These are phyloP conservation scores for Platismatia glauca DNA, from an alignment of 495 filamentous ascomycete genomes.

Conservation along the genomic window DNA sequence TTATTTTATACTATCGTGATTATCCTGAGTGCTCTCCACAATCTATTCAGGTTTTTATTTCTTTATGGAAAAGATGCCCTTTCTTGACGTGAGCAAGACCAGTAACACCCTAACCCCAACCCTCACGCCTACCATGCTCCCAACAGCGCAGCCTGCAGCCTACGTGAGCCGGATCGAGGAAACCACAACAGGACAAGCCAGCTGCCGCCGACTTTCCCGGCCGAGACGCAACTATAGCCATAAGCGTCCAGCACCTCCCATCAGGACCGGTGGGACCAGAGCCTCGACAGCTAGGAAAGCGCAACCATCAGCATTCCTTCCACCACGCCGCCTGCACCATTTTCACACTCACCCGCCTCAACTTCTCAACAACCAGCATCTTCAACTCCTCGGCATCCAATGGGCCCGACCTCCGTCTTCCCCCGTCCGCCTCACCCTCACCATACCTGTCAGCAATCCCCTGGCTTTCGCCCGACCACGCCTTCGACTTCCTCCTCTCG, in stretches of 20 bases:
- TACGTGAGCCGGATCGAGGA: no score
- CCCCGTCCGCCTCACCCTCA: background rate
- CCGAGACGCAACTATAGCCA: background rate
- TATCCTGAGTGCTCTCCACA: no score
- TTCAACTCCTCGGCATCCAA: slow-evolving; percentile 2
- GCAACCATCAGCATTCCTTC: background rate
- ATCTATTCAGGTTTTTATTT: no score
- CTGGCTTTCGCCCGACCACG: background rate
- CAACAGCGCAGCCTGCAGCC: background rate
- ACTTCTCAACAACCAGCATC: background rate
- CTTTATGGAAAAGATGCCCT: background rate
- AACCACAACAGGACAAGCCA: background rate
- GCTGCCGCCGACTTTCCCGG: background rate
- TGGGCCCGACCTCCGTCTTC: background rate
- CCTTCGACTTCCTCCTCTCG: slow-evolving; percentile 4
- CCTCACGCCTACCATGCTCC: background rate
- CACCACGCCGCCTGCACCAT: background rate
- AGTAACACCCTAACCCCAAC: background rate
- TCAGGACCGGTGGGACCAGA: background rate
- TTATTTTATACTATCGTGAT: no score
- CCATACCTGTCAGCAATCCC: background rate
- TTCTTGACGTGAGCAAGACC: background rate
- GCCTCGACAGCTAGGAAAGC: background rate
- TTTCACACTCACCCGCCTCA: background rate
- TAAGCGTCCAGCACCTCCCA: background rate